These are phyloP conservation scores for Blepharisma stoltei DNA, from an alignment of 73 alveolate genomes.

Conservation along the genomic window DNA sequence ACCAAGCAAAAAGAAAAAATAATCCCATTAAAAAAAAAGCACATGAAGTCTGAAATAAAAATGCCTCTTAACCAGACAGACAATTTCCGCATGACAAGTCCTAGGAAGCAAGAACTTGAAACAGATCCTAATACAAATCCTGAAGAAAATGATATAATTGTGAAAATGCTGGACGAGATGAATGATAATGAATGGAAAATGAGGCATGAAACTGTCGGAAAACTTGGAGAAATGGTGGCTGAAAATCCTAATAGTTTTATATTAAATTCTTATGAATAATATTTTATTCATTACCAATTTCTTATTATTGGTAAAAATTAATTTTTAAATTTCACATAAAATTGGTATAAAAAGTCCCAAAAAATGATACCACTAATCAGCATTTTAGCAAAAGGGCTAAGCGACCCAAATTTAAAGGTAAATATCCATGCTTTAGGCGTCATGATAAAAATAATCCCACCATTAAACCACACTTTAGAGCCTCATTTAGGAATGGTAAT, in stretches of 20 bases:
- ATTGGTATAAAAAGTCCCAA: neutral
- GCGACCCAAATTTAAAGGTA: constrained; percentile 27
- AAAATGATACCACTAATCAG: constrained; percentile 4
- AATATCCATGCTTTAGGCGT: constrained; percentile 15
- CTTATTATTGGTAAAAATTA: too few relatives aligned
- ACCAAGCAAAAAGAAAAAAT: too few relatives aligned
- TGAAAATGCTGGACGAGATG: neutral
- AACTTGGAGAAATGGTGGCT: constrained; percentile 3
- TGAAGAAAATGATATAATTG: neutral
- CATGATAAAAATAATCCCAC: neutral
- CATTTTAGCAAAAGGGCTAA: constrained; percentile 7
- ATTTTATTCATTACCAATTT: too few relatives aligned
- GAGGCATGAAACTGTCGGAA: neutral
- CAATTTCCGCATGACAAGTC: too few relatives aligned
- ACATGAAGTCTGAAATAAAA: too few relatives aligned
- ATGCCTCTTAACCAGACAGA: too few relatives aligned
- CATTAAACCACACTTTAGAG: neutral
- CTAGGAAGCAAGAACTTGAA: too few relatives aligned
- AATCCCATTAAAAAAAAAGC: too few relatives aligned
- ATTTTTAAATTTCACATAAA: too few relatives aligned
- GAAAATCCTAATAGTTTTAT: neutral
- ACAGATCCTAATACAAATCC: neutral
- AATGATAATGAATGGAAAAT: neutral
- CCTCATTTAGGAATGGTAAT: neutral
- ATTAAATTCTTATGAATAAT: too few relatives aligned